A percentile compares a stretch with the other conserved stretches of the same genome.
phyloP scores from a whole-genome alignment of 768 basidiomycete genomes.

The Leccinum rimulosum region DNA sequence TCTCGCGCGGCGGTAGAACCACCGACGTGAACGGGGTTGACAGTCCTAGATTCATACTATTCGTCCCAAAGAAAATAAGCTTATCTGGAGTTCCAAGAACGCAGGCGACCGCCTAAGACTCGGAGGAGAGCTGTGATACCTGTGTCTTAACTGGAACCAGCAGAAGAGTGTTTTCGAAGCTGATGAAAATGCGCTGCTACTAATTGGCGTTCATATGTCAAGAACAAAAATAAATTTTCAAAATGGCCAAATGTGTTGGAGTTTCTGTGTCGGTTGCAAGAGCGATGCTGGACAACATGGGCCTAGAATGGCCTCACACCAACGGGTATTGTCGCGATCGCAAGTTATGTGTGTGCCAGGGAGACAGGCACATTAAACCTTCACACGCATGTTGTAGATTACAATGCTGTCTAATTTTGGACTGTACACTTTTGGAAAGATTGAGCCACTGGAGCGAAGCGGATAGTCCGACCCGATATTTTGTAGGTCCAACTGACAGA shows the following conservation, averaged over 20 bases:
- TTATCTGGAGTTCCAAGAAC: background rate
- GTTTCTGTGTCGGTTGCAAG: background rate
- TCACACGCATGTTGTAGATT: constrained; percentile 3
- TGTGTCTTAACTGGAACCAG: background rate
- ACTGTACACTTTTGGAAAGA: constrained; percentile 22
- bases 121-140: background rate
- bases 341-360: background rate
- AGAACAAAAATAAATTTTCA: background rate
- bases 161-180: background rate
- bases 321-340: too few relatives aligned
- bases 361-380: background rate
- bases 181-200: background rate
- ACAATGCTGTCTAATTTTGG: background rate
- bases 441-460: constrained; percentile 7
- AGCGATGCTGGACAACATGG: background rate
- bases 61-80: background rate
- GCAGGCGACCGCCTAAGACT: background rate
- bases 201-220: background rate
- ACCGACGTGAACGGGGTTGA: background rate
- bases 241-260: background rate
- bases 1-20: background rate
- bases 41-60: background rate
- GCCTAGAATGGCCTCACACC: background rate
- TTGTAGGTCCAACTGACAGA: constrained; percentile 23
- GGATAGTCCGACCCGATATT: constrained; percentile 3